Conservation (phyloP, 495 filamentous ascomycete genomes). For the Hyaloscypha finlandica region DNA sequence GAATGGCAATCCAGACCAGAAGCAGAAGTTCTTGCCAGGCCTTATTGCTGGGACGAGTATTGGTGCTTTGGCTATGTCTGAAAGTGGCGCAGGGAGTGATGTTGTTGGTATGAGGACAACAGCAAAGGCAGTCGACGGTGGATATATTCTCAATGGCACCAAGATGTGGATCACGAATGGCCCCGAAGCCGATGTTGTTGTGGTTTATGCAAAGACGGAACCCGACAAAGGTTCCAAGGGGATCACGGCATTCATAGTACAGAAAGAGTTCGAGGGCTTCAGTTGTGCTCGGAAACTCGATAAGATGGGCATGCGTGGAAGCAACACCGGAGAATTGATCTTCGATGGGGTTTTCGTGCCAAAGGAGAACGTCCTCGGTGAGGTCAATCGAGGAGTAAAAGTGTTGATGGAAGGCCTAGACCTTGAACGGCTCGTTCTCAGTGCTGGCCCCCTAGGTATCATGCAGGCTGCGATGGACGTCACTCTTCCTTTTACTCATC, state of each 20-base stretch:
- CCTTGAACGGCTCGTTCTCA: conserved; percentile 89
- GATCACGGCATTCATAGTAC: conserved; percentile 92
- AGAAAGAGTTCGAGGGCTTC: conserved; percentile 74
- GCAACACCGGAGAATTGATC: conserved; percentile 92
- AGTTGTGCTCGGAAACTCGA: conserved; percentile 89
- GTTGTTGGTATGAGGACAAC: conserved; percentile 94
- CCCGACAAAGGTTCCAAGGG: conserved; percentile 83
- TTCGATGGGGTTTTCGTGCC: conserved; percentile 95
- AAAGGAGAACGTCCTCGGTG: conserved; percentile 74
- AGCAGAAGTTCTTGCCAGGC: conserved; percentile 74
- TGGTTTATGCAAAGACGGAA: conserved; percentile 95
- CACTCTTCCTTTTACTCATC: conserved; percentile 85
- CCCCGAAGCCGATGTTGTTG: conserved; percentile 79
- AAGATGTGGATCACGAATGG: conserved; percentile 99
- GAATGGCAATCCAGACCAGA: conserved; percentile 81
- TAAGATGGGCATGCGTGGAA: conserved; percentile 97
- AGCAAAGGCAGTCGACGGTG: conserved; percentile 78
- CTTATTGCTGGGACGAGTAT: conserved; percentile 81
- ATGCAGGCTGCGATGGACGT: conserved; percentile 94
- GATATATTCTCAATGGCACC: conserved; percentile 82
- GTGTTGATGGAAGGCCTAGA: conserved; percentile 97
- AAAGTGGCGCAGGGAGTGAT: conserved; percentile 87
- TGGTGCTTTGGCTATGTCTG: conserved; percentile 94
- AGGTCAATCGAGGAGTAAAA: conserved; percentile 77
- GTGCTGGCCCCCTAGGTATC: conserved; percentile 83